Evolutionary conservation across 1,284 basidiomycete genomes (phyloP).

Genomic region (Chalciporus sp.): DNA sequence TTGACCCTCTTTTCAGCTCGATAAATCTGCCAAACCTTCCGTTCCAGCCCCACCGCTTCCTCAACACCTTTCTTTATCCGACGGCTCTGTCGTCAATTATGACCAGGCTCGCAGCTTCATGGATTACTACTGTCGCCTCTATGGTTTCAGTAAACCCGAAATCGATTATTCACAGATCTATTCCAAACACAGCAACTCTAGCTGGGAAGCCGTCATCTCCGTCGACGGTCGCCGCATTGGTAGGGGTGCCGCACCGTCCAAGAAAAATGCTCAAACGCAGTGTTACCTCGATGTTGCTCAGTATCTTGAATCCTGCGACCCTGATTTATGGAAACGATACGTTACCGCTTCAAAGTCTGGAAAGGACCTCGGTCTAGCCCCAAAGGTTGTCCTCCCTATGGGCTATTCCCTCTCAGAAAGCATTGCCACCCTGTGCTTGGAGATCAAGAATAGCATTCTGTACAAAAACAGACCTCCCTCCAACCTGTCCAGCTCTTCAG

Average conservation of each 20-base stretch:
- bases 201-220: conserved; percentile 84
- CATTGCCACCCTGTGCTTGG: conserved; percentile 71
- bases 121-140: conserved; percentile 92
- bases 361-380: conserved; percentile 71
- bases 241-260: conserved; percentile 67
- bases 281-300: conserved; percentile 89
- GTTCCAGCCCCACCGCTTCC: conserved; percentile 9
- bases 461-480: conserved; percentile 48
- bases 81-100: conserved; percentile 67
- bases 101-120: conserved; percentile 89
- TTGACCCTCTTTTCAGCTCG: conserved; percentile 22
- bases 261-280: conserved; percentile 75
- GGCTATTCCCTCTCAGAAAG: conserved; percentile 72
- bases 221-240: conserved; percentile 84
- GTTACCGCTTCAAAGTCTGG: conserved; percentile 59
- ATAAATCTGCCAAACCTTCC: conserved; percentile 31
- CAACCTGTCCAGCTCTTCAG: conserved; percentile 7
- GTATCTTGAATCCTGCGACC: conserved; percentile 86
- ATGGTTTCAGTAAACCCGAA: conserved; percentile 81
- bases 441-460: conserved; percentile 61
- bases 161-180: conserved; percentile 53
- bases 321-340: conserved; percentile 79
- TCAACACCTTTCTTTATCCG: conserved; percentile 51
- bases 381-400: conserved; percentile 74
- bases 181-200: conserved; percentile 27